phyloP scores from a whole-genome alignment of 768 basidiomycete genomes.

The Cytidiella melzeri region DNA sequence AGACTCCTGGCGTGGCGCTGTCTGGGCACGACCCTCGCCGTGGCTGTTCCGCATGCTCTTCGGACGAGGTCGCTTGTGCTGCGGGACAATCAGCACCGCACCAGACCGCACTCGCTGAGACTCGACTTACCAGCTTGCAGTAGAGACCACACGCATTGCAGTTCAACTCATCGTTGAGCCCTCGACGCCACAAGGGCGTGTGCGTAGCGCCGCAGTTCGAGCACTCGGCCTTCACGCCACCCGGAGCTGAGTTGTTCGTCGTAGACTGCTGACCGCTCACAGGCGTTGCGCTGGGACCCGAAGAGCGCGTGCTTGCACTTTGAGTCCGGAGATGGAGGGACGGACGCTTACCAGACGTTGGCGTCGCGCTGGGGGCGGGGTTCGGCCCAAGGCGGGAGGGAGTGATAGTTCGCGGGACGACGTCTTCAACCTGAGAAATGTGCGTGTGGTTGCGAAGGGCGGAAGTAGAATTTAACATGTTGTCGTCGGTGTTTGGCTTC shows the following conservation, averaged over 20 bases:
- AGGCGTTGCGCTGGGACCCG: conserved; percentile 61
- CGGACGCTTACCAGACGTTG: conserved; percentile 37
- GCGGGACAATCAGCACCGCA: background rate
- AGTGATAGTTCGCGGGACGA: conserved; percentile 45
- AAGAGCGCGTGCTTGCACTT: conserved; percentile 37
- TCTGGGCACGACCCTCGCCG: conserved; percentile 63
- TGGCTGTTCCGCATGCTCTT: conserved; percentile 81
- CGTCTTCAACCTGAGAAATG: conserved; percentile 37
- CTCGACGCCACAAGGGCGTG: conserved; percentile 82
- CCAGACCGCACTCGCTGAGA: background rate
- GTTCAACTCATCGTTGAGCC: conserved; percentile 83
- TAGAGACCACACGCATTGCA: conserved; percentile 88
- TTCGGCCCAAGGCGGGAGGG: conserved; percentile 54
- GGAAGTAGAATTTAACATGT: conserved; percentile 28
- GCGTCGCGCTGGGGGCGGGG: conserved; percentile 37
- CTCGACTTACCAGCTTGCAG: conserved; percentile 57
- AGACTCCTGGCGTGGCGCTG: conserved; percentile 59
- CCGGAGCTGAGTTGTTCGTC: conserved; percentile 38
- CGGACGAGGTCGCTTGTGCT: conserved; percentile 86
- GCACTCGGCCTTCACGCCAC: conserved; percentile 74
- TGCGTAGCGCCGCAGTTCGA: conserved; percentile 87
- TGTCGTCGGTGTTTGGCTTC: conserved; percentile 22
- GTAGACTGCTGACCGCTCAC: conserved; percentile 36
- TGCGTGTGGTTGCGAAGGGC: conserved; percentile 29
- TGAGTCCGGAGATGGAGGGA: conserved; percentile 59